A percentile compares a stretch with the other conserved stretches of the same genome.
Conservation (phyloP, 106 monocot species). For the Chionographis japonica region DNA sequence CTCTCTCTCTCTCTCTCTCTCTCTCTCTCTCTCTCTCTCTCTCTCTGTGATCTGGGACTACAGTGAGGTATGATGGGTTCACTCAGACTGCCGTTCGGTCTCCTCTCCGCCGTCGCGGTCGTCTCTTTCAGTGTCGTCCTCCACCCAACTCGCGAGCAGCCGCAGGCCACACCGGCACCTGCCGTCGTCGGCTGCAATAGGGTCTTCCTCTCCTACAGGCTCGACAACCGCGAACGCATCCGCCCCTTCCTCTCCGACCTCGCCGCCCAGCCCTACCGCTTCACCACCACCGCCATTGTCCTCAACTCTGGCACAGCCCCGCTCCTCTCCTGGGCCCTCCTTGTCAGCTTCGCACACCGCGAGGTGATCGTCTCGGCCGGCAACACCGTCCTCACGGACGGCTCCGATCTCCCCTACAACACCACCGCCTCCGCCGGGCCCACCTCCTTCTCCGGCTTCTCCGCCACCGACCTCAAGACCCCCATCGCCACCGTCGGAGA, state of each 20-base stretch:
- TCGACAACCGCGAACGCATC: slow-evolving; percentile 13
- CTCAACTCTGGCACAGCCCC: slow-evolving; percentile 43
- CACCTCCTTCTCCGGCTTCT: too few species aligned
- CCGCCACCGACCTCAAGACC: too few species aligned
- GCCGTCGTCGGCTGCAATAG: slow-evolving; percentile 41
- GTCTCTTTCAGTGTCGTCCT: not conserved
- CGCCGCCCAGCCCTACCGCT: slow-evolving; percentile 41
- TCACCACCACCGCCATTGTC: slow-evolving; percentile 33
- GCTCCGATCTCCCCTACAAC: too few species aligned
- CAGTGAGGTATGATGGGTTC: too few species aligned
- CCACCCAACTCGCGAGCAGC: not conserved
- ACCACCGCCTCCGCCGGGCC: too few species aligned
- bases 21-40: too few species aligned
- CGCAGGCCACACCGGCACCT: slow-evolving; percentile 3
- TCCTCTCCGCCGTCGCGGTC: not conserved
- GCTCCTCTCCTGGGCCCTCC: slow-evolving; percentile 39
- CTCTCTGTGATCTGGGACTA: too few species aligned
- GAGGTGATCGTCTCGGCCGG: slow-evolving; percentile 71
- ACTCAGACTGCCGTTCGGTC: too few species aligned
- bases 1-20: too few species aligned
- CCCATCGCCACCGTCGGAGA: too few species aligned
- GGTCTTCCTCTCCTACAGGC: slow-evolving; percentile 36
- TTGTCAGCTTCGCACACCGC: slow-evolving; percentile 38
- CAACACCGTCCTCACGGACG: too few species aligned
- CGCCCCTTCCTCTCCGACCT: slow-evolving; percentile 34